Evolutionary conservation across 2,329 filamentous ascomycete species (phyloP).

Genomic region (Diaporthe sp.): DNA sequence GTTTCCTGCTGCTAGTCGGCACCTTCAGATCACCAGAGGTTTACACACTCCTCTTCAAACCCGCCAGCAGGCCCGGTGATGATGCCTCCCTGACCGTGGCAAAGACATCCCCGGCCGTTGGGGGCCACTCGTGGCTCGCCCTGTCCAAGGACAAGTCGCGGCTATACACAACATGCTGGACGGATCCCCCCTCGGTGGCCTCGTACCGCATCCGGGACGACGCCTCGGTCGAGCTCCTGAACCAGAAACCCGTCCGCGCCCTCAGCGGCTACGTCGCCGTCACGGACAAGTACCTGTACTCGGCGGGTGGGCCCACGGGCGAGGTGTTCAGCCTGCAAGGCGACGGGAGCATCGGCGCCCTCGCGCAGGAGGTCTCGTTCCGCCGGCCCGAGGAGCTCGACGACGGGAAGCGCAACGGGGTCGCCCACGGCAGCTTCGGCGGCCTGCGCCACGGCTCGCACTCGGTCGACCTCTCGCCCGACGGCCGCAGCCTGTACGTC

Average conservation of each 20-base stretch:
- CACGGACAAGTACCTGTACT: slow-evolving; percentile 35
- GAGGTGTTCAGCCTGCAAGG: slow-evolving; percentile 34
- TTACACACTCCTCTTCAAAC: slow-evolving; percentile 36
- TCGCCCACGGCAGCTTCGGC: slow-evolving; percentile 40
- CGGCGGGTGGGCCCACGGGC: slow-evolving; percentile 36
- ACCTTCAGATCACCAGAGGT: slow-evolving; percentile 35
- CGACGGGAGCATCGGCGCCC: slow-evolving; percentile 37
- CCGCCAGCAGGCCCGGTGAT: background rate
- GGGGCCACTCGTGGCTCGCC: slow-evolving; percentile 41
- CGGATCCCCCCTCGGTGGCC: slow-evolving; percentile 37
- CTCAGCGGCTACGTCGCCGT: slow-evolving; percentile 38
- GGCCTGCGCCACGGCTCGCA: slow-evolving; percentile 41
- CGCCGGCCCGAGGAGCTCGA: slow-evolving; percentile 33
- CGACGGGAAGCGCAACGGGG: slow-evolving; percentile 37
- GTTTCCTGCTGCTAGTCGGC: slow-evolving; percentile 36
- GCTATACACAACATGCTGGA: slow-evolving; percentile 40
- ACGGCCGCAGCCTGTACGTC: slow-evolving; percentile 40
- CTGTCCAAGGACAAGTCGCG: slow-evolving; percentile 37
- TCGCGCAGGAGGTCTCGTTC: slow-evolving; percentile 39
- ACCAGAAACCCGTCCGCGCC: slow-evolving; percentile 31
- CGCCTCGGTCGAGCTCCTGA: slow-evolving; percentile 27
- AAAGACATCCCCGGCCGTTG: slow-evolving; percentile 32
- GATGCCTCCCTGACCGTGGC: slow-evolving; percentile 32
- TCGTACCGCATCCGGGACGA: slow-evolving; percentile 36
- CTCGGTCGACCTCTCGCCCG: slow-evolving; percentile 40